Evolutionary conservation across 192 early-diverging fungal species (phyloP).

Genomic region (Coemansia sp.): DNA sequence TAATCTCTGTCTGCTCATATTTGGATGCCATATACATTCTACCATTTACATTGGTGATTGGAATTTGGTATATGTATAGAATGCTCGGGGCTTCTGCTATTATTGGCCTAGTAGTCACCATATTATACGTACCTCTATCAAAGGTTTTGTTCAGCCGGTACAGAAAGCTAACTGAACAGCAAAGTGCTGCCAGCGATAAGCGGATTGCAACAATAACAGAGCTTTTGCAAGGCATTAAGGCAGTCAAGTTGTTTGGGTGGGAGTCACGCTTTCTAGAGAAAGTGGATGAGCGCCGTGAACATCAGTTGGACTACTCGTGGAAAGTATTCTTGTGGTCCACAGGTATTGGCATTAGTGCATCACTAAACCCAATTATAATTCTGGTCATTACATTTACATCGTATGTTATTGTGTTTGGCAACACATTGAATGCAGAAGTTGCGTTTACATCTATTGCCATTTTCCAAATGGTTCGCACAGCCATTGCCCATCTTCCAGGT

Average conservation of each 20-base stretch:
- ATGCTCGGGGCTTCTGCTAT: conserved; percentile 80
- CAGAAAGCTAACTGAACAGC: too few relatives aligned
- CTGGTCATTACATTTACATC: conserved; percentile 59
- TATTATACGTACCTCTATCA: conserved; percentile 54
- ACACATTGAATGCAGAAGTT: conserved; percentile 62
- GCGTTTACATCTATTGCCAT: conserved; percentile 73
- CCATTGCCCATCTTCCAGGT: conserved; percentile 62
- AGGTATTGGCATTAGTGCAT: too few relatives aligned
- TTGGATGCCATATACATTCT: conserved; percentile 60
- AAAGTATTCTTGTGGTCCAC: too few relatives aligned
- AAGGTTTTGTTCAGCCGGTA: not conserved
- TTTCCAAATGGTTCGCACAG: conserved; percentile 51
- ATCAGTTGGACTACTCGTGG: too few relatives aligned
- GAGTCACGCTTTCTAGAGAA: too few relatives aligned
- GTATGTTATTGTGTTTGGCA: too few relatives aligned
- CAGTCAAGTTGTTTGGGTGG: too few relatives aligned
- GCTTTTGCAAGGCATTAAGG: too few relatives aligned
- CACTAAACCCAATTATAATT: conserved; percentile 58
- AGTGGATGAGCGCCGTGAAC: too few relatives aligned
- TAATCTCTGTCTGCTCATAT: conserved; percentile 57
- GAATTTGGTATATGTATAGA: too few relatives aligned
- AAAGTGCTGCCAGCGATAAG: too few relatives aligned
- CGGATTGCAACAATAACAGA: not conserved
- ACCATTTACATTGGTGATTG: conserved; percentile 64
- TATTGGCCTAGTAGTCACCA: conserved; percentile 5